Conservation (phyloP, 768 basidiomycete genomes). For the Crepidotus variabilis region DNA sequence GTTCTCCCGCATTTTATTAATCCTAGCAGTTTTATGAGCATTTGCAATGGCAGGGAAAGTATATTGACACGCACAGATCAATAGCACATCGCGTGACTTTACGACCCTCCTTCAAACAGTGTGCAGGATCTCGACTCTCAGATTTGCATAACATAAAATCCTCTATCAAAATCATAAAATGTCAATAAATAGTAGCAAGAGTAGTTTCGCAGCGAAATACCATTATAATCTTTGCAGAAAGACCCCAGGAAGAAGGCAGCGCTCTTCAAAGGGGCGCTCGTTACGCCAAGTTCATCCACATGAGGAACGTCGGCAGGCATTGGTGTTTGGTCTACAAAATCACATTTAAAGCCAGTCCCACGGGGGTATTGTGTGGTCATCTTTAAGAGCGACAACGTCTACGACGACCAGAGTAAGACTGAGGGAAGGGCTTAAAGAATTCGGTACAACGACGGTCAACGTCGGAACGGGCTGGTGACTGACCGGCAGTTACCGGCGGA, state of each 20-base stretch:
- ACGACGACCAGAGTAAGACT: background rate
- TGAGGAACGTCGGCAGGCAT: constrained; percentile 64
- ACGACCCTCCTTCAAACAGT: constrained; percentile 94
- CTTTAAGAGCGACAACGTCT: constrained; percentile 15
- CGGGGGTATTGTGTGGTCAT: constrained; percentile 50
- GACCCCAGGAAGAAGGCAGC: constrained; percentile 97
- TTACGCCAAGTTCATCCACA: constrained; percentile 84
- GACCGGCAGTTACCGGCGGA: background rate
- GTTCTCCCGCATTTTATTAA: constrained; percentile 90
- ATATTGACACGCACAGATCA: constrained; percentile 69
- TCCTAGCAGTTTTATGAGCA: constrained; percentile 40
- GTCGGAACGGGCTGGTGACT: background rate
- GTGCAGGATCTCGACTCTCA: constrained; percentile 84
- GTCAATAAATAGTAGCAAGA: background rate
- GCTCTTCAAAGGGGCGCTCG: constrained; percentile 92
- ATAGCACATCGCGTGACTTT: constrained; percentile 94
- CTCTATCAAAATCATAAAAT: constrained; percentile 19
- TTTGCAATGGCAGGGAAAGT: background rate
- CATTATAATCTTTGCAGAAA: constrained; percentile 95
- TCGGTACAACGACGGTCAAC: too few relatives aligned
- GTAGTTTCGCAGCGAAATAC: constrained; percentile 40
- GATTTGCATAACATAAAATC: constrained; percentile 90
- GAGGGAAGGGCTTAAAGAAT: too few relatives aligned
- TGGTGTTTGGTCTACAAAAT: constrained; percentile 63
- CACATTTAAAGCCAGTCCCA: constrained; percentile 41